These are phyloP conservation scores for Xylaria sp. DNA, from an alignment of 2,329 filamentous ascomycete genomes.

Conservation along the genomic window DNA sequence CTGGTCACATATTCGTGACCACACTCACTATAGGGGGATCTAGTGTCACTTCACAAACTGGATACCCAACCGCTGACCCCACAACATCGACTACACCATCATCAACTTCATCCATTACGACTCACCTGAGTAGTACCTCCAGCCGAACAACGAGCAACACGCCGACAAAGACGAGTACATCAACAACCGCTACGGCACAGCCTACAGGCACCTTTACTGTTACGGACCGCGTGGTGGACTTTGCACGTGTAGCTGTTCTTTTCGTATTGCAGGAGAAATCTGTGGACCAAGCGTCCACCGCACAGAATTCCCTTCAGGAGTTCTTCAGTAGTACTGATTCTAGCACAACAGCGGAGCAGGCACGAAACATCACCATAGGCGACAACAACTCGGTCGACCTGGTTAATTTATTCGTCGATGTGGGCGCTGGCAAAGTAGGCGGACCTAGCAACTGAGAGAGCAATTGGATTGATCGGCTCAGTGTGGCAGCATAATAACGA, in stretches of 20 bases:
- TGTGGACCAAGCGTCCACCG: constrained; percentile 62
- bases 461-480: constrained; percentile 14
- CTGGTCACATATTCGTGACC: constrained; percentile 47
- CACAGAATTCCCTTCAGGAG: constrained; percentile 64
- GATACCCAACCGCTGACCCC: constrained; percentile 39
- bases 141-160: constrained; percentile 29
- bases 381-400: constrained; percentile 62
- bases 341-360: constrained; percentile 50
- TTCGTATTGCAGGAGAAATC: constrained; percentile 69
- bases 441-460: constrained; percentile 39
- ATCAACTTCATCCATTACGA: constrained; percentile 40
- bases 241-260: constrained; percentile 70
- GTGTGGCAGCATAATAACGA: constrained; percentile 18
- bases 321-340: constrained; percentile 61
- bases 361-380: constrained; percentile 57
- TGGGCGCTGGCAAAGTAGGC: constrained; percentile 44
- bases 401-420: constrained; percentile 58
- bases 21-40: constrained; percentile 43
- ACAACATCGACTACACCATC: constrained; percentile 43
- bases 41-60: constrained; percentile 40
- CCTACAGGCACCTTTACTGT: constrained; percentile 58
- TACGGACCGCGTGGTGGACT: constrained; percentile 69
- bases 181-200: constrained; percentile 42
- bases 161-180: constrained; percentile 25
- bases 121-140: constrained; percentile 1